Base-by-base conservation (phyloP, 2,329 filamentous ascomycete species). In the Penicillium olsonii region DNA sequence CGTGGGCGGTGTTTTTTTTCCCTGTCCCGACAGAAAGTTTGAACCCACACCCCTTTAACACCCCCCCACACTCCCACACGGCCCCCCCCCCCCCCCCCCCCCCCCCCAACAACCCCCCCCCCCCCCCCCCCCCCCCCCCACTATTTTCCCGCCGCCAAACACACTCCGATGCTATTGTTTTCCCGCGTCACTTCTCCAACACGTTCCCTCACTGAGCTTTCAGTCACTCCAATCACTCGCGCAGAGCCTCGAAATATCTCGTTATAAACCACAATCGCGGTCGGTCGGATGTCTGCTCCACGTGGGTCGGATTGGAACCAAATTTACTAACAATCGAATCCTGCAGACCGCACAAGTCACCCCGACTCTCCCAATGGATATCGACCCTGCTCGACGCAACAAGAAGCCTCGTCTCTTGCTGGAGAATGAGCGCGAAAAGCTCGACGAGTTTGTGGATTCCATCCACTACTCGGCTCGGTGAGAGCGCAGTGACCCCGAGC, bases 401-500 rank as follows among this genome's bases (percentile, higher is more conserved):
- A 87, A 88, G 76, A 83, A 84, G 69, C 89, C 94, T 35, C 85
- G 92, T 54, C 82, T 87, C 55, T 77, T 99, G 49, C 84, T 86
- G 26, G 90, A 96, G 56, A 75, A 80, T 15, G 94, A 99, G 79
- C 85, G 88, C 59, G 84, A 87, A 59, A 84, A 87, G 53, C 79
- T 99, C 51, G 90, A 96, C 54, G 92, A 97, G 71, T 97, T 89
- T 68, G 84, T 94, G 60, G 91, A 97, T 65, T 84, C 84, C 26
- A 99, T 99, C 63, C 92, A 97, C 74, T 99, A 99, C 76, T 97
- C 92, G 44, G 84, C 88, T 56, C 84, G 91, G 91, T 95, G 78
- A 65, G 81, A 67, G 47, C 41, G 15, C 24, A 19, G 24, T 37
- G 20, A 31, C 8, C 10, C 17, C 17, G n/a, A 9, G 14, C 12